Conservation (phyloP, 805 yeast species). For the Ogataea parapolymorpha region DNA sequence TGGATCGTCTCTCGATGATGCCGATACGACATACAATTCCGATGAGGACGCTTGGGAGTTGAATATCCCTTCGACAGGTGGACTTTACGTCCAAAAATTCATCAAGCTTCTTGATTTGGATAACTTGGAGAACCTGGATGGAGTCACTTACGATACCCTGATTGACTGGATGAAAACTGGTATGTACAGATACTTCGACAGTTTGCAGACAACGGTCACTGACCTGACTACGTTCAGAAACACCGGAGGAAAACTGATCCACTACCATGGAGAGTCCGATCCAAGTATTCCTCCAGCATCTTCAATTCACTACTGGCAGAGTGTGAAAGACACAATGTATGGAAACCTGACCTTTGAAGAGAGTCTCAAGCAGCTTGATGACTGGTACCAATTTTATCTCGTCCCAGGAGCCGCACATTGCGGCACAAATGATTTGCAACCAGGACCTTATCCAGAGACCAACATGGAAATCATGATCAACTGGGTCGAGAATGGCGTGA, state of each 20-base stretch:
- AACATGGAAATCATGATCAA: constrained; percentile 9
- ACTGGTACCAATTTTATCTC: constrained; percentile 9
- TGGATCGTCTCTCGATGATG: constrained; percentile 6
- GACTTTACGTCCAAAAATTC: constrained; percentile 4
- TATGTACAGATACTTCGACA: constrained; percentile 5
- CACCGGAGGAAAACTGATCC: constrained; percentile 6
- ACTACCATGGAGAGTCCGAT: constrained; percentile 10
- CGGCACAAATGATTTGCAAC: constrained; percentile 5
- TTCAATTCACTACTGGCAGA: constrained; percentile 7
- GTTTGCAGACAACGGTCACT: constrained; percentile 6
- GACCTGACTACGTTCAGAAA: constrained; percentile 3
- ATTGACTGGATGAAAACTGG: constrained; percentile 9
- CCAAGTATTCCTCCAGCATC: constrained; percentile 11
- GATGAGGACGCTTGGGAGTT: constrained; percentile 5
- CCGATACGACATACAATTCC: constrained; percentile 1
- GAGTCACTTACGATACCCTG: constrained; percentile 9
- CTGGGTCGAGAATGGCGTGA: constrained; percentile 9
- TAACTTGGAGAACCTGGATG: constrained; percentile 2
- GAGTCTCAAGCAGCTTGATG: neutral
- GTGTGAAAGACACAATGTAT: constrained; percentile 4
- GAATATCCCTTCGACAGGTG: constrained; percentile 6
- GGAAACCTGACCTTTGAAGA: constrained; percentile 1
- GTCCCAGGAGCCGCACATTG: constrained; percentile 9
- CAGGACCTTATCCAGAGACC: constrained; percentile 7
- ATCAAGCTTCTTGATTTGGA: constrained; percentile 5